Conservation (phyloP, 2,329 filamentous ascomycete genomes). For the Botryosphaeria dothidea region DNA sequence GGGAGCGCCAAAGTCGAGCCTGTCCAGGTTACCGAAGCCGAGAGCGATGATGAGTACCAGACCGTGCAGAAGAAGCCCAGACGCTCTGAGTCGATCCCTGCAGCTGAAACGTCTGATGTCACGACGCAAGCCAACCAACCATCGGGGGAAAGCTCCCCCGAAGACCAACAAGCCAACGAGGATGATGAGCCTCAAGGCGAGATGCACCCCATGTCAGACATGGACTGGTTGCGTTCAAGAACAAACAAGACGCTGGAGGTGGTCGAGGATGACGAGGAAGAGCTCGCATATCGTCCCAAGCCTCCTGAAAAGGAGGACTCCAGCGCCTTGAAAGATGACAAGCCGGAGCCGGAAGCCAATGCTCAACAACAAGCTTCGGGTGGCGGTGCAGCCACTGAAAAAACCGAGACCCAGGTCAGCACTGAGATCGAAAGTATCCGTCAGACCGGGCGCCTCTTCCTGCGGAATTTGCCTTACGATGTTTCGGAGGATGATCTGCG, state of each 20-base stretch:
- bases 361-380: neutral
- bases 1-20: slow-evolving; percentile 27
- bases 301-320: slow-evolving; percentile 21
- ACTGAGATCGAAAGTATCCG: slow-evolving; percentile 58
- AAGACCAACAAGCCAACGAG: neutral
- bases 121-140: neutral
- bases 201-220: slow-evolving; percentile 62
- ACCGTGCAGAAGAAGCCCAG: slow-evolving; percentile 53
- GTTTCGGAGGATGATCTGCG: slow-evolving; percentile 76
- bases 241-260: slow-evolving; percentile 86
- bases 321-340: neutral
- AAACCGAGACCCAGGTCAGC: slow-evolving; percentile 45
- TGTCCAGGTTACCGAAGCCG: slow-evolving; percentile 40
- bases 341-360: slow-evolving; percentile 20
- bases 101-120: slow-evolving; percentile 11
- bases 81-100: slow-evolving; percentile 20
- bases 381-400: slow-evolving; percentile 37
- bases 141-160: neutral
- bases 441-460: slow-evolving; percentile 76
- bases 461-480: slow-evolving; percentile 84
- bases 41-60: slow-evolving; percentile 78
- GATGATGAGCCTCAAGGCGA: slow-evolving; percentile 25
- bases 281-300: slow-evolving; percentile 9
- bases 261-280: slow-evolving; percentile 69
- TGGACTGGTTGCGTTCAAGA: slow-evolving; percentile 87